Percentiles rank a stretch among this genome's conserved stretches.
Conservation (phyloP, 202 grass and related monocot species). For the Zizania palustris region DNA sequence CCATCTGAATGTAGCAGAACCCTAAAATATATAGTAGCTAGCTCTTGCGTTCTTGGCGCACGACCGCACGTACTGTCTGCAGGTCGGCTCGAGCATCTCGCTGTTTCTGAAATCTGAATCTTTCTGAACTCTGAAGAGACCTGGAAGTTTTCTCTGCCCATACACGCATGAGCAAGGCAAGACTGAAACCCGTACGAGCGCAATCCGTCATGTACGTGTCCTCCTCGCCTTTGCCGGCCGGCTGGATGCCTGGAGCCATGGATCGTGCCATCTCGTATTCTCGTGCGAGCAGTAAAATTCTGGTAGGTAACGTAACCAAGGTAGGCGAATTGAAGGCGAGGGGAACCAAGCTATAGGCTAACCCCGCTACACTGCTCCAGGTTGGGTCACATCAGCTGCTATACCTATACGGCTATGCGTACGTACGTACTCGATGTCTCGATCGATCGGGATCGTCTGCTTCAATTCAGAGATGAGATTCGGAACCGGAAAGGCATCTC, state of each 20-base stretch:
- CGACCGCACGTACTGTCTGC: no score
- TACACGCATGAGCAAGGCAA: no score
- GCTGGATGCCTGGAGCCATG: no score
- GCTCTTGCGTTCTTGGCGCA: not conserved
- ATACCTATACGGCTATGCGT: no score
- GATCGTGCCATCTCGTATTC: not conserved
- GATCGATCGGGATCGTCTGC: conserved; percentile 3
- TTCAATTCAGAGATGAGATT: conserved; percentile 14
- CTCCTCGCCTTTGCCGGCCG: no score
- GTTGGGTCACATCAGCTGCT: conserved; percentile 45
- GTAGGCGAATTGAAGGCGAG: conserved; percentile 25
- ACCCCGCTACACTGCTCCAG: not conserved
- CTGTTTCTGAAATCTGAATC: not conserved
- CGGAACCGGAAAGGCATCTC: conserved; percentile 32
- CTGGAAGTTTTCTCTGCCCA: not conserved
- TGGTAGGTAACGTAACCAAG: conserved; percentile 10
- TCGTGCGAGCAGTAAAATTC: conserved; percentile 2
- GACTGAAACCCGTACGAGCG: no score
- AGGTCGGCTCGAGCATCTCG: conserved; percentile 1
- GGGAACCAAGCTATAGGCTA: not conserved
- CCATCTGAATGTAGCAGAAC: not conserved
- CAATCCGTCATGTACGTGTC: no score
- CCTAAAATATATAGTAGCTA: not conserved
- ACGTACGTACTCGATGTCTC: not conserved
- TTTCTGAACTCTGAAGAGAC: not conserved